These are phyloP conservation scores for Penicillium sp. DNA, from an alignment of 2,329 filamentous ascomycete genomes.

Conservation along the genomic window DNA sequence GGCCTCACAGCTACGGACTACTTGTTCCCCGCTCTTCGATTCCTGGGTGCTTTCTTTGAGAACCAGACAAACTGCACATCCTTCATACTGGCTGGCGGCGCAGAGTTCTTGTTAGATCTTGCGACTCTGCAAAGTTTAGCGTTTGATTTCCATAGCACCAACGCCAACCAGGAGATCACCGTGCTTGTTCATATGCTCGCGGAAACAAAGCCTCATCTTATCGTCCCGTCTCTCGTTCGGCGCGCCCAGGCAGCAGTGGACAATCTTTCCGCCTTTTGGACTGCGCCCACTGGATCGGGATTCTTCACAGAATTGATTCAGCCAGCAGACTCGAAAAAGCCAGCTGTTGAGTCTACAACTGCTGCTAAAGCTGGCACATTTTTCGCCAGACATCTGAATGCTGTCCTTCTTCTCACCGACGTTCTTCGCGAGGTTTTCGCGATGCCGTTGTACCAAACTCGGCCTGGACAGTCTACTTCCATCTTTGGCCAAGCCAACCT, in stretches of 20 bases:
- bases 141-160: slow-evolving; percentile 66
- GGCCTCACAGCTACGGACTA: slow-evolving; percentile 64
- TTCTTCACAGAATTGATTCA: slow-evolving; percentile 69
- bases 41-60: slow-evolving; percentile 73
- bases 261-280: slow-evolving; percentile 64
- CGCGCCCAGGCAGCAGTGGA: slow-evolving; percentile 70
- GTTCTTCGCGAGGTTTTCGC: slow-evolving; percentile 74
- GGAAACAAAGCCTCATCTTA: slow-evolving; percentile 75
- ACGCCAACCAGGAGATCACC: slow-evolving; percentile 68
- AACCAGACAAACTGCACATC: slow-evolving; percentile 69
- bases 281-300: slow-evolving; percentile 52
- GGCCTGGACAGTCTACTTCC: slow-evolving; percentile 59
- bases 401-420: slow-evolving; percentile 72
- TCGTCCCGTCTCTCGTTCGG: slow-evolving; percentile 76
- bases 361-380: slow-evolving; percentile 64
- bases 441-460: slow-evolving; percentile 60
- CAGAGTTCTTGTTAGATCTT: slow-evolving; percentile 81
- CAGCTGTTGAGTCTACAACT: slow-evolving; percentile 32
- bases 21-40: slow-evolving; percentile 72
- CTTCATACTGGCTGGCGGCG: slow-evolving; percentile 76
- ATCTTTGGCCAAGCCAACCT: slow-evolving; percentile 77
- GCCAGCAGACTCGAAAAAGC: slow-evolving; percentile 23
- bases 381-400: slow-evolving; percentile 74
- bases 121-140: slow-evolving; percentile 78
- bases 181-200: slow-evolving; percentile 74